Base-by-base conservation (phyloP, 768 basidiomycete genomes). In the Mycena albidolilacea region DNA sequence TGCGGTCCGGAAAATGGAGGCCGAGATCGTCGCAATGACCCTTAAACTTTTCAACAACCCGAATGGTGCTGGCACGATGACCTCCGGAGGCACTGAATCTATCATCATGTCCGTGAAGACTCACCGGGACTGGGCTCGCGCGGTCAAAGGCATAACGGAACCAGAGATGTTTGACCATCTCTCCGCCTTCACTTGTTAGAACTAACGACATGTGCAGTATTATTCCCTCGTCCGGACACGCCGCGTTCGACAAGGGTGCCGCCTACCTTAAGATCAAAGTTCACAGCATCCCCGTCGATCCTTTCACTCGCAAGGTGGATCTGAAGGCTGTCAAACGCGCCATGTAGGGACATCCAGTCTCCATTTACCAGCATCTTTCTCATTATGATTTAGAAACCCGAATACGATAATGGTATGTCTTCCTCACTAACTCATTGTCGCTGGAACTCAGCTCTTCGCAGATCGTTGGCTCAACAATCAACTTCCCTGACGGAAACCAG, bases 51-150 rank as follows among this genome's bases (percentile, higher is more conserved):
- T 93, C 84, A 92, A 95, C 78, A 92, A 93, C 74, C 93, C 96
- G 1, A 84, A 89, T 61, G 96, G 96, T 17, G 95, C 96, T 12
- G 97, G 97, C 14, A 92, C 92, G 7, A 98, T 97, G 82, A 99
- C 97, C 1, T 93, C 93, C 0, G 97, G 97, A 15, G 97, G 97
- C 7, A 99, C 97, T 0, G 97, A 99, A 80, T 95, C 94, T 23
- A 98, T 99, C 76, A 85, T 99, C 61, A 97, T 98, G 96, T 92
- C 96, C 2, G 88, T 96, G 75, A 98, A 98, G 85, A 94, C 97
- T 0, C 92, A 99, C 79, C 90, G 96, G 15, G 97, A 98, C 75
- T 98, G 97, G 95, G 97, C 95, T 7, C 84, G 88, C 57, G 88
- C 85, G 1, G 91, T 92, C 50, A 97, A 96, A 80, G 95, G 96